Evolutionary conservation across 2,329 filamentous ascomycete species (phyloP).

Genomic region (Stemphylium lycopersici): DNA sequence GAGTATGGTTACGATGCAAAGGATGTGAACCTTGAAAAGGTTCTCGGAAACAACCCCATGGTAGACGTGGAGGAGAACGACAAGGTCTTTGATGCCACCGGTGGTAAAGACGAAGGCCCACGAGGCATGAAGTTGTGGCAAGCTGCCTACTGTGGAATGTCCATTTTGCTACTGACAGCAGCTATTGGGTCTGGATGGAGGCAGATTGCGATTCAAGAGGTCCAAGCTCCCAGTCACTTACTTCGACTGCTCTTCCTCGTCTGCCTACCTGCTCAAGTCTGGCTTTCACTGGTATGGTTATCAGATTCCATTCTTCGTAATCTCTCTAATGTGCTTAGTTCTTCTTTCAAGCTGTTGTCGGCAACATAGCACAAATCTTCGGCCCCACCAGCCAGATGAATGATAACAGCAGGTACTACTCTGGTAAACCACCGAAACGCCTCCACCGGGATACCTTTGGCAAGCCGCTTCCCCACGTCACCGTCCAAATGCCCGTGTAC

Average conservation of each 20-base stretch:
- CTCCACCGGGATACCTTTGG: slow-evolving; percentile 61
- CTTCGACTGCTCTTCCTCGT: slow-evolving; percentile 61
- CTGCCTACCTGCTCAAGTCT: slow-evolving; percentile 62
- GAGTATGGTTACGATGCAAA: slow-evolving; percentile 53
- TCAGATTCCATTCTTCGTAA: neutral
- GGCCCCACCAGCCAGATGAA: slow-evolving; percentile 76
- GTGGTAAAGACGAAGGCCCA: slow-evolving; percentile 37
- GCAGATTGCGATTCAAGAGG: slow-evolving; percentile 60
- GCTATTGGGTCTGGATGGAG: slow-evolving; percentile 65
- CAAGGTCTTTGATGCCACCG: slow-evolving; percentile 40
- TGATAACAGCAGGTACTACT: slow-evolving; percentile 82
- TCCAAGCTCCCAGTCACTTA: slow-evolving; percentile 59
- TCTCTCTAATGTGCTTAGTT: slow-evolving; percentile 27
- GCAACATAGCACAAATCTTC: slow-evolving; percentile 62
- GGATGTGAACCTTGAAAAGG: slow-evolving; percentile 41
- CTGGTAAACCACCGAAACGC: slow-evolving; percentile 59
- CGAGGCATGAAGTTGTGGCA: slow-evolving; percentile 63
- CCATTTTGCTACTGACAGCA: slow-evolving; percentile 58
- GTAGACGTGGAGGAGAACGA: slow-evolving; percentile 24
- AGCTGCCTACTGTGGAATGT: slow-evolving; percentile 59
- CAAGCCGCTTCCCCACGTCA: slow-evolving; percentile 68
- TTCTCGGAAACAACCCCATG: slow-evolving; percentile 24
- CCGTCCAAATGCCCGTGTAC: slow-evolving; percentile 85
- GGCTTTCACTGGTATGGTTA: slow-evolving; percentile 59
- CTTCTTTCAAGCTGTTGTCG: slow-evolving; percentile 38